phyloP scores from a whole-genome alignment of 2,329 filamentous ascomycete genomes.

The Blumeria hordei region DNA sequence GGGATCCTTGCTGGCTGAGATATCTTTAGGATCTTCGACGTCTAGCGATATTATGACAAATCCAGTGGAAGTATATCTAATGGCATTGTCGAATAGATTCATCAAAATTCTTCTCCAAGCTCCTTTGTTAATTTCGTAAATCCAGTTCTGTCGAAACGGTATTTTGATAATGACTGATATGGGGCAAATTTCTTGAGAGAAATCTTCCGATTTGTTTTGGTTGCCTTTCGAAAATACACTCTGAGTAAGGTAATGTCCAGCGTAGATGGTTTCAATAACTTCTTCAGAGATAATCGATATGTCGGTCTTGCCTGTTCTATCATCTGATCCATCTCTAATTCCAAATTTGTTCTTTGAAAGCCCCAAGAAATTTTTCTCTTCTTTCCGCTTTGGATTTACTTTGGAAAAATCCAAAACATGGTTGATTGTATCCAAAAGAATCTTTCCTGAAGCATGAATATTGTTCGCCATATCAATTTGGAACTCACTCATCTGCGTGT shows the following conservation, averaged over 20 bases:
- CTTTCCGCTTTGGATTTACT: constrained; percentile 19
- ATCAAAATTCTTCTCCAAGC: constrained; percentile 27
- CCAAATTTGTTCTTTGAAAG: constrained; percentile 3
- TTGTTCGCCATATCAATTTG: constrained; percentile 24
- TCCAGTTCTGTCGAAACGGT: constrained; percentile 23
- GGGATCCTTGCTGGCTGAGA: constrained; percentile 4
- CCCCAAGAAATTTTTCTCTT: constrained; percentile 7
- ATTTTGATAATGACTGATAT: constrained; percentile 28
- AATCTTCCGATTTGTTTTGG: constrained; percentile 4
- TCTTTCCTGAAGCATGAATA: constrained; percentile 26
- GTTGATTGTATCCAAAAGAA: constrained; percentile 27
- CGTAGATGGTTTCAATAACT: constrained; percentile 13
- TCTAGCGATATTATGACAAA: constrained; percentile 22
- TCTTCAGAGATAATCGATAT: constrained; percentile 12
- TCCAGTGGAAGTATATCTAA: constrained; percentile 34
- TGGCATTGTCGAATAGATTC: constrained; percentile 36
- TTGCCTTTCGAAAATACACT: constrained; percentile 8
- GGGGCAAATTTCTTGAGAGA: constrained; percentile 2
- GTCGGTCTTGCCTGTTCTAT: constrained; percentile 9
- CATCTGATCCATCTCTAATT: constrained; percentile 4
- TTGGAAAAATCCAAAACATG: constrained; percentile 30
- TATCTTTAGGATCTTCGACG: constrained; percentile 7
- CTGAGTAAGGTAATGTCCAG: constrained; percentile 10
- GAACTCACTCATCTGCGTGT: constrained; percentile 23
- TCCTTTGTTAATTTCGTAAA: constrained; percentile 29